phyloP scores from a whole-genome alignment of 306 rosid genomes.

The Citrullus colocynthis region DNA sequence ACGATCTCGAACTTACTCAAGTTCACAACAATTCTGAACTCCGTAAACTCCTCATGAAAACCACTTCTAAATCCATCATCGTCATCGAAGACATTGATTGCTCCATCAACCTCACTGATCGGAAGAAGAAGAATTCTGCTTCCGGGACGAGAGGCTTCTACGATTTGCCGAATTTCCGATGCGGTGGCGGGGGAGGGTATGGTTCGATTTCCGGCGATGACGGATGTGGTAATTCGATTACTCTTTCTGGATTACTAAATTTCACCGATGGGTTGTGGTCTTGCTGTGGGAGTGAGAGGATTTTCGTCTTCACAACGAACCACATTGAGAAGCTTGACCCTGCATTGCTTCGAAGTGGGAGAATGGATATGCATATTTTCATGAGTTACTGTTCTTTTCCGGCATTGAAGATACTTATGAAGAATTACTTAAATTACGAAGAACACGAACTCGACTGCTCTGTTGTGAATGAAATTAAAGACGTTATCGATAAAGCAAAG shows the following conservation, averaged over 20 bases:
- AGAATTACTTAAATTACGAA: conserved; percentile 47
- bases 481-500: conserved; percentile 43
- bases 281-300: conserved; percentile 94
- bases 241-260: conserved; percentile 81
- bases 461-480: conserved; percentile 24
- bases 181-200: not conserved
- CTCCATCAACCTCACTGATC: conserved; percentile 45
- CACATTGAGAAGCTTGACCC: conserved; percentile 96
- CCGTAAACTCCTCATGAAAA: conserved; percentile 81
- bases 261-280: conserved; percentile 98
- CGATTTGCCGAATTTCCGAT: conserved; percentile 9
- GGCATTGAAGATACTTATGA: conserved; percentile 59
- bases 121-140: conserved; percentile 23
- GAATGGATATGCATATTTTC: conserved; percentile 93
- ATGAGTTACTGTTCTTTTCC: conserved; percentile 65
- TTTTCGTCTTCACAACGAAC: conserved; percentile 82
- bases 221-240: conserved; percentile 53
- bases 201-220: conserved; percentile 24
- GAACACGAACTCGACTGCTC: conserved; percentile 22
- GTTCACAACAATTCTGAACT: conserved; percentile 84
- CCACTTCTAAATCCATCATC: conserved; percentile 74
- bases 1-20: conserved; percentile 81
- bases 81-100: conserved; percentile 96
- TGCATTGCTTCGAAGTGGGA: conserved; percentile 77
- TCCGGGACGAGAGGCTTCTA: conserved; percentile 12